These are phyloP conservation scores for Sequoia sempervirens DNA, from an alignment of 75 land plant genomes.

Conservation along the genomic window DNA sequence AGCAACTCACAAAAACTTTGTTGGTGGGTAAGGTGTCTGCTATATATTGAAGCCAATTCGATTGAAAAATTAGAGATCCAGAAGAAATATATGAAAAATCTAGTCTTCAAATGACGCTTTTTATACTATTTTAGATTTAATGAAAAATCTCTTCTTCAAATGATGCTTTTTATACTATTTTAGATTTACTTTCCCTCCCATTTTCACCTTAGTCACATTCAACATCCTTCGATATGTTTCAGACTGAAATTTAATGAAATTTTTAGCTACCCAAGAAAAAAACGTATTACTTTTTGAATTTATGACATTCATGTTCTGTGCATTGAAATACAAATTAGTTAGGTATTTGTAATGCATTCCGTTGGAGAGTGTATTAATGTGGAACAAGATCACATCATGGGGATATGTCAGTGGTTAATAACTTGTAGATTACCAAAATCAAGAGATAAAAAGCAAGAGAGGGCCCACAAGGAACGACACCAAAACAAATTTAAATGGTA, in stretches of 20 bases:
- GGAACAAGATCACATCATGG: neutral
- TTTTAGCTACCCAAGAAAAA: neutral
- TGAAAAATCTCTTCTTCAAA: no score
- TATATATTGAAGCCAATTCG: no score
- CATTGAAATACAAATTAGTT: neutral
- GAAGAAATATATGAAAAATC: no score
- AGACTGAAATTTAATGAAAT: conserved; percentile 42
- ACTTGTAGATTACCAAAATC: neutral
- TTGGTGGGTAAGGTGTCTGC: no score
- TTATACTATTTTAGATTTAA: neutral
- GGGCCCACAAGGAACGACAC: neutral
- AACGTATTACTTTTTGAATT: neutral
- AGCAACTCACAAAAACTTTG: no score
- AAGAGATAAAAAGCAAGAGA: neutral
- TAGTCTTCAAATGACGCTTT: neutral
- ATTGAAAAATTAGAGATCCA: no score
- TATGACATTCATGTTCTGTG: neutral
- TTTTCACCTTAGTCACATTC: conserved; percentile 54
- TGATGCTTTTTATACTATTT: no score
- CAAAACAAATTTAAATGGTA: neutral
- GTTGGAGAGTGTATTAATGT: neutral
- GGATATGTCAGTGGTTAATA: neutral
- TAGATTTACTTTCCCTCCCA: conserved; percentile 85
- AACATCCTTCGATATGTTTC: conserved; percentile 91
- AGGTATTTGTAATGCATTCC: neutral